Percentiles rank a stretch among this genome's conserved stretches.
Conservation (phyloP, 768 basidiomycete species). For the Kwoniella pini region DNA sequence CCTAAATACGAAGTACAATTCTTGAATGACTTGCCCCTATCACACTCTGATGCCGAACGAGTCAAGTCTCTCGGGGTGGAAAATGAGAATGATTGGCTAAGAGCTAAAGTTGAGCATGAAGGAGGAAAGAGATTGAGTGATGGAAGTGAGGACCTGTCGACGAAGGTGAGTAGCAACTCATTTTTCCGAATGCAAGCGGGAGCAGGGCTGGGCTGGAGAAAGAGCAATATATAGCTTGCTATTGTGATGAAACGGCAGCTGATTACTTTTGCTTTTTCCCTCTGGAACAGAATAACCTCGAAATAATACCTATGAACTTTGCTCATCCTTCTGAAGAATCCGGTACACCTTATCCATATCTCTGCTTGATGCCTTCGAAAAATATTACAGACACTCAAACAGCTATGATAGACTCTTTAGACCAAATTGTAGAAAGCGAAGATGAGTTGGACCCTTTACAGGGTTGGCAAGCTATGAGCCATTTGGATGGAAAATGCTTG, state of each 20-base stretch:
- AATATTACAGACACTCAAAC: slow-evolving; percentile 32
- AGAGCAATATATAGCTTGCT: no score
- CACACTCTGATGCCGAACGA: slow-evolving; percentile 35
- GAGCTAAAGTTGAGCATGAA: neutral
- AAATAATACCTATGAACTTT: slow-evolving; percentile 38
- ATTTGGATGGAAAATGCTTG: slow-evolving; percentile 48
- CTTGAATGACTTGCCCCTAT: slow-evolving; percentile 47
- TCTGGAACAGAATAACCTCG: slow-evolving; percentile 27
- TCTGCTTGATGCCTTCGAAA: slow-evolving; percentile 45
- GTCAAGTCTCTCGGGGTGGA: slow-evolving; percentile 23
- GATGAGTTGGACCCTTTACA: slow-evolving; percentile 38
- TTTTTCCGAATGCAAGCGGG: no score
- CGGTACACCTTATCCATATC: slow-evolving; percentile 34
- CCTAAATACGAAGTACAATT: slow-evolving; percentile 52
- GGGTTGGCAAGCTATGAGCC: slow-evolving; percentile 41
- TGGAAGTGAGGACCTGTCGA: slow-evolving; percentile 4
- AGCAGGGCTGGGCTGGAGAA: no score
- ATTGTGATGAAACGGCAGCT: no score
- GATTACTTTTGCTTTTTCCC: no score
- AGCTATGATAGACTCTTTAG: neutral
- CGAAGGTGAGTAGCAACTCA: slow-evolving; percentile 11
- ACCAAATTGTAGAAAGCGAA: slow-evolving; percentile 24
- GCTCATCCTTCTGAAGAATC: slow-evolving; percentile 14
- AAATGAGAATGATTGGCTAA: slow-evolving; percentile 26
- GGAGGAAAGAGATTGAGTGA: slow-evolving; percentile 20